phyloP scores from a whole-genome alignment of 495 filamentous ascomycete genomes.

The Viridothelium virens region DNA sequence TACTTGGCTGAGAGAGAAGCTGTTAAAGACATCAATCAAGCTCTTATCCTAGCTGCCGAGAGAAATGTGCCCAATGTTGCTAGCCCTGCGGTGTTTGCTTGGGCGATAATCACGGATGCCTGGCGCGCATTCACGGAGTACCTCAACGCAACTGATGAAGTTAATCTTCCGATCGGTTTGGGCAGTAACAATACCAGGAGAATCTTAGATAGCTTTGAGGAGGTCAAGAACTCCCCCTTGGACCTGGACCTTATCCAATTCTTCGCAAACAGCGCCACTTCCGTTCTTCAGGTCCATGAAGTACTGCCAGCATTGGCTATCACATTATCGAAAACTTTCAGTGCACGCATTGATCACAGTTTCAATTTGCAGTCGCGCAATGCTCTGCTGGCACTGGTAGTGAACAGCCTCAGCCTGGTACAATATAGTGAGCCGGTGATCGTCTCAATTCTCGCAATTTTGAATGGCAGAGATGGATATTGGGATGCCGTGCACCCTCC shows the following conservation, averaged over 20 bases:
- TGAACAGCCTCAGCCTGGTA: conserved; percentile 1
- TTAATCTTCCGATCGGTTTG: neutral
- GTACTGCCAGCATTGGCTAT: conserved; percentile 45
- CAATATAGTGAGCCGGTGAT: conserved; percentile 8
- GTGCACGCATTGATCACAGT: conserved; percentile 16
- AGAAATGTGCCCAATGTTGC: conserved; percentile 42
- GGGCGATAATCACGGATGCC: conserved; percentile 54
- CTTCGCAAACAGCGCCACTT: conserved; percentile 47
- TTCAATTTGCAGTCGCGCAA: conserved; percentile 48
- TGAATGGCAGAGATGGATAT: neutral
- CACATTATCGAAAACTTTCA: conserved; percentile 37
- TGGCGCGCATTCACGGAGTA: neutral
- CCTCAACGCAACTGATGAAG: neutral
- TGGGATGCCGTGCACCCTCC: neutral
- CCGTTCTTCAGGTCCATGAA: conserved; percentile 52
- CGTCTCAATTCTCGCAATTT: neutral
- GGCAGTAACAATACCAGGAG: neutral
- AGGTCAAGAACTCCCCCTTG: conserved; percentile 35
- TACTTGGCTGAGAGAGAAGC: conserved; percentile 54
- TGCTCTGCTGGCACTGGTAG: conserved; percentile 56
- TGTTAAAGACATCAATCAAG: conserved; percentile 56
- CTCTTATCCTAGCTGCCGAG: conserved; percentile 45
- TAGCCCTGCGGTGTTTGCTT: conserved; percentile 63
- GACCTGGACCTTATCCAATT: conserved; percentile 43
- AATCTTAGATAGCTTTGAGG: conserved; percentile 38